phyloP scores from a whole-genome alignment of 768 basidiomycete genomes.

The Tricholoma sp. region DNA sequence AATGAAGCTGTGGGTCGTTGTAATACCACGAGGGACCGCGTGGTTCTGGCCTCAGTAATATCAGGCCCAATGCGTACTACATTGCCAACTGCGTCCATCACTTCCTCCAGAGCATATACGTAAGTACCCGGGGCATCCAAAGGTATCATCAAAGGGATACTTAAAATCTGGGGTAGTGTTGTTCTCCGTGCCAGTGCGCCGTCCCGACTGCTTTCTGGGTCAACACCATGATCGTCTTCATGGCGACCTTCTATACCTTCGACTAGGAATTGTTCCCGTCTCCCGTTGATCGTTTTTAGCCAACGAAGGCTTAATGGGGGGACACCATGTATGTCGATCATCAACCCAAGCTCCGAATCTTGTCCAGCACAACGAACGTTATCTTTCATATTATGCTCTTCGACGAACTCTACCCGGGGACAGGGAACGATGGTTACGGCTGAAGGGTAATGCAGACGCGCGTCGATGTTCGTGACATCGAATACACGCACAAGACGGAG shows the following conservation, averaged over 20 bases:
- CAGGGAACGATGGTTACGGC: constrained; percentile 78
- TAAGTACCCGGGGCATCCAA: constrained; percentile 62
- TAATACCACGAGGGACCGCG: constrained; percentile 64
- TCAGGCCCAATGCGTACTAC: constrained; percentile 43
- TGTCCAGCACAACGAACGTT: constrained; percentile 67
- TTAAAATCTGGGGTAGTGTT: constrained; percentile 47
- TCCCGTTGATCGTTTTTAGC: constrained; percentile 63
- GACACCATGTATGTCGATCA: constrained; percentile 65
- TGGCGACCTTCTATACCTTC: constrained; percentile 75
- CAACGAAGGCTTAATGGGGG: constrained; percentile 76
- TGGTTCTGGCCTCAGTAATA: constrained; percentile 30
- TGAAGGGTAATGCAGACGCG: constrained; percentile 59
- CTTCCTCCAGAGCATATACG: constrained; percentile 70
- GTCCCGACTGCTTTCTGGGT: constrained; percentile 4
- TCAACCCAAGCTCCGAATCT: constrained; percentile 48
- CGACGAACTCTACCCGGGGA: constrained; percentile 66
- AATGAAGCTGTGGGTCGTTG: constrained; percentile 70
- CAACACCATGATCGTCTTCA: constrained; percentile 21
- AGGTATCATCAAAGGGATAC: constrained; percentile 63
- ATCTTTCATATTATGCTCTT: constrained; percentile 31
- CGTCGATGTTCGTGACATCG: constrained; percentile 66
- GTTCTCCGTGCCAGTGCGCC: constrained; percentile 10
- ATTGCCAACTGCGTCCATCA: constrained; percentile 83
- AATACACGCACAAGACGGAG: constrained; percentile 70
- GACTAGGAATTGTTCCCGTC: constrained; percentile 67